Evolutionary conservation across 2,329 filamentous ascomycete genomes (phyloP).

Genomic region (Hirsutella rhossiliensis): DNA sequence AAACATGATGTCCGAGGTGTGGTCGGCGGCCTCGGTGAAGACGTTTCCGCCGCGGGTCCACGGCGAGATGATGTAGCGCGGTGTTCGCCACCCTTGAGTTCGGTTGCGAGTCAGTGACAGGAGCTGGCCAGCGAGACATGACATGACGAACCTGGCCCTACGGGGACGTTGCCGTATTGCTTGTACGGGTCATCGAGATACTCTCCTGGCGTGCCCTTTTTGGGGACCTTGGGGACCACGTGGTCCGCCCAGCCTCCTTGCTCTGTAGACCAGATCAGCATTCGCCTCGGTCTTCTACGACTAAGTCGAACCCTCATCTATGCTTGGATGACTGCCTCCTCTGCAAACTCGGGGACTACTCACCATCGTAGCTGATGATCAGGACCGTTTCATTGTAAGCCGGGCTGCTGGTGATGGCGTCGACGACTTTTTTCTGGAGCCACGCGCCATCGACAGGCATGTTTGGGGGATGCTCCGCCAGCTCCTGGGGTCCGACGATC

Average conservation of each 20-base stretch:
- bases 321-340: no score
- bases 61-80: conserved; percentile 40
- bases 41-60: conserved; percentile 40
- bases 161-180: conserved; percentile 9
- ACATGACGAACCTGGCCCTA: conserved; percentile 13
- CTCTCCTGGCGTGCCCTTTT: conserved; percentile 33
- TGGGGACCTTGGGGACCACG: conserved; percentile 34
- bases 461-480: conserved; percentile 29
- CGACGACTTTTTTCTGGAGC: conserved; percentile 40
- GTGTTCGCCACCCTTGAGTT: conserved; percentile 28
- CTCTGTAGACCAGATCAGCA: conserved; percentile 17
- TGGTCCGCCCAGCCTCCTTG: conserved; percentile 43
- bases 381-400: conserved; percentile 35
- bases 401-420: conserved; percentile 34
- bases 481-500: conserved; percentile 40
- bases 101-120: background rate
- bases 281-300: no score
- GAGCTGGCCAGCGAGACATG: background rate
- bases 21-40: conserved; percentile 39
- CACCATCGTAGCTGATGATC: conserved; percentile 38
- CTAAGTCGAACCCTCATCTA: no score
- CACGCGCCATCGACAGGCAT: conserved; percentile 40
- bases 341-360: no score
- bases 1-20: conserved; percentile 41
- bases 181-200: conserved; percentile 31